Percentiles rank a stretch among this genome's conserved stretches.
These are phyloP conservation scores for Solanum hybrid DNA, from an alignment of 305 asterid species.

Conservation along the genomic window DNA sequence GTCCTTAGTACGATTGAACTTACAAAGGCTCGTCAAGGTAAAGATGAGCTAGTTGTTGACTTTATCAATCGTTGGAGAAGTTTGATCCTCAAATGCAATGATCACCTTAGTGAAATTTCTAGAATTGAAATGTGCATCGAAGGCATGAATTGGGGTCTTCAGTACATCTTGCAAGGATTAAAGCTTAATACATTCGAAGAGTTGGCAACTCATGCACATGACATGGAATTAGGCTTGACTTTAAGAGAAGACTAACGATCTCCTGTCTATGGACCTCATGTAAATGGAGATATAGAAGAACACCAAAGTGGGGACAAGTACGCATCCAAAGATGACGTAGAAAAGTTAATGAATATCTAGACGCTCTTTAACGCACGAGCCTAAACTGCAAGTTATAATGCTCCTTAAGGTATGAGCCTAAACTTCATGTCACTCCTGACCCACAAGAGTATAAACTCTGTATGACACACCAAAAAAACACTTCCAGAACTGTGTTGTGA, in stretches of 20 bases:
- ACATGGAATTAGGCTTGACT: background rate
- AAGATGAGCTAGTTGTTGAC: background rate
- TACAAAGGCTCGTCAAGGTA: background rate
- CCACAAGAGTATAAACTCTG: background rate
- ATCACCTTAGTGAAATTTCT: background rate
- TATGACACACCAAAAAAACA: background rate
- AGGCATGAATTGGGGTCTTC: background rate
- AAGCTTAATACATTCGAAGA: background rate
- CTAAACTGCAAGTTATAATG: background rate
- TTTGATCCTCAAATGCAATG: background rate
- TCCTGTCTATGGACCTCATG: background rate
- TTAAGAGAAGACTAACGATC: background rate
- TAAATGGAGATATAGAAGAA: background rate
- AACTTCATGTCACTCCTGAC: background rate
- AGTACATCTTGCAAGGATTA: background rate
- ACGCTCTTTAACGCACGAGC: background rate
- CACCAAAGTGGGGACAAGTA: background rate
- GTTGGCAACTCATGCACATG: background rate
- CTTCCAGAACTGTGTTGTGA: background rate
- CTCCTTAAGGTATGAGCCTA: background rate
- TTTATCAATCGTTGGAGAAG: background rate
- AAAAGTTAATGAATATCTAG: background rate
- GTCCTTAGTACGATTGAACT: background rate
- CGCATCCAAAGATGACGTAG: background rate
- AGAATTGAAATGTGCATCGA: background rate